phyloP scores from a whole-genome alignment of 225 moss, liverwort and hornwort species.

The Marchantia polymorpha region DNA sequence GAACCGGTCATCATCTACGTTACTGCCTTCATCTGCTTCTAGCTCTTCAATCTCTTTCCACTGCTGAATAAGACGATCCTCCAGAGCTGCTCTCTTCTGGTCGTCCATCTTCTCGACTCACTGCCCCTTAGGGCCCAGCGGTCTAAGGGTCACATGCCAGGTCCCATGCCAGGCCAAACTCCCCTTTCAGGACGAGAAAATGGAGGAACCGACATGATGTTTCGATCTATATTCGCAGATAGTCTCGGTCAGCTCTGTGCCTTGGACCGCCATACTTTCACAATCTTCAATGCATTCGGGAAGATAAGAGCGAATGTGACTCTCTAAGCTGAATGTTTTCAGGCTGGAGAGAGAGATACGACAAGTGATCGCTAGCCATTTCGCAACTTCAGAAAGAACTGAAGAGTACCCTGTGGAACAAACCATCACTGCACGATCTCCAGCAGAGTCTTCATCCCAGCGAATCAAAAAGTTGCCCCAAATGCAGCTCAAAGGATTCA shows the following conservation, averaged over 20 bases:
- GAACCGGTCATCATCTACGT: constrained; percentile 53
- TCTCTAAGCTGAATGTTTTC: not conserved
- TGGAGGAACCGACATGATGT: no score
- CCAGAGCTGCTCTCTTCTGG: constrained; percentile 38
- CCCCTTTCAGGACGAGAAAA: not conserved
- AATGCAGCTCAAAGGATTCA: not conserved
- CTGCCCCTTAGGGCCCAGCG: not conserved
- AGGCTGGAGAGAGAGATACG: not conserved
- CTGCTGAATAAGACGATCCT: constrained; percentile 51
- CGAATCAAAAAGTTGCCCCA: not conserved
- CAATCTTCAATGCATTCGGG: not conserved
- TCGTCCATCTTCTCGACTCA: constrained; percentile 31
- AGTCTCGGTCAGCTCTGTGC: not conserved
- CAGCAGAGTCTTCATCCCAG: not conserved
- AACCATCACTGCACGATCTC: not conserved
- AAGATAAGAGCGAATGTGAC: not conserved
- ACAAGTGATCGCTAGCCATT: not conserved
- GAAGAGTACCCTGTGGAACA: not conserved
- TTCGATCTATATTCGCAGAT: not conserved
- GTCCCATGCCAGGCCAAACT: not conserved
- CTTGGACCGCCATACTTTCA: not conserved
- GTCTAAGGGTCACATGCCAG: not conserved
- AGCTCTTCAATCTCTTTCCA: constrained; percentile 68
- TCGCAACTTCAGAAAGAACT: not conserved
- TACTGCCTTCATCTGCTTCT: constrained; percentile 40